Base-by-base conservation (phyloP, 495 filamentous ascomycete genomes). In the Penicillium ochrochloron region DNA sequence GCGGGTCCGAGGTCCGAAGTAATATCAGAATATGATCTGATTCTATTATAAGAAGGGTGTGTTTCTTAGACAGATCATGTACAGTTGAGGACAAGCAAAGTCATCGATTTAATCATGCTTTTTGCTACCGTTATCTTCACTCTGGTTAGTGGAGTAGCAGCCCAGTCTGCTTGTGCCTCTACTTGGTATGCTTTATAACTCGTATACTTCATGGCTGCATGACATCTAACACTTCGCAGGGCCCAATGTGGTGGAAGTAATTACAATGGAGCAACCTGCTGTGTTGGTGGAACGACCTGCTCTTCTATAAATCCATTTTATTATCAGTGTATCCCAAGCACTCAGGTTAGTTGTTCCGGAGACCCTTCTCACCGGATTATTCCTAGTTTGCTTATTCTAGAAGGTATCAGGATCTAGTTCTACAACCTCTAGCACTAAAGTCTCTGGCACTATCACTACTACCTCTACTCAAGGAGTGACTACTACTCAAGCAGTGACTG, bases 241-340 rank as follows among this genome's bases (percentile, higher is more conserved):
- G 51, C 8, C 51, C 51, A 54, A 34, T 54, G 51, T 54, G 51
- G 51, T 34, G 51, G 51, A 54, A 54, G 15, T 34, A 31, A 31
- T 14, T 54, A 9, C 14, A 54, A 31, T 19, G 51, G 51, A 54
- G 15, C 51, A 54, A 54, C 51, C n/a, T 54, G 51, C 51, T 54
- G 51, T 54, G 51, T 54, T 34, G 34, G 51, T 34, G 51, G 51
- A 31, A 15, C 27, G 2, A 54, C 51, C 5, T 54, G 51, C 51
- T 54, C 51, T 25, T 7, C 12, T 19, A 3, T 54, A 9, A 54
- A 54, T 21, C 27, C 27, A 9, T 54, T 34, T n/a, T 54, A 54
- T 21, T 54, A 2, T 10, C 51, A 54, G n/a, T 54, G 51, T 34
- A 17, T 54, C 9, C 51, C 51, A 34, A 34, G 51, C 19, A 54